A percentile compares a stretch with the other conserved stretches of the same genome.
Conservation (phyloP, 108 stramenopile genomes). For the Stephanodiscus triporus region DNA sequence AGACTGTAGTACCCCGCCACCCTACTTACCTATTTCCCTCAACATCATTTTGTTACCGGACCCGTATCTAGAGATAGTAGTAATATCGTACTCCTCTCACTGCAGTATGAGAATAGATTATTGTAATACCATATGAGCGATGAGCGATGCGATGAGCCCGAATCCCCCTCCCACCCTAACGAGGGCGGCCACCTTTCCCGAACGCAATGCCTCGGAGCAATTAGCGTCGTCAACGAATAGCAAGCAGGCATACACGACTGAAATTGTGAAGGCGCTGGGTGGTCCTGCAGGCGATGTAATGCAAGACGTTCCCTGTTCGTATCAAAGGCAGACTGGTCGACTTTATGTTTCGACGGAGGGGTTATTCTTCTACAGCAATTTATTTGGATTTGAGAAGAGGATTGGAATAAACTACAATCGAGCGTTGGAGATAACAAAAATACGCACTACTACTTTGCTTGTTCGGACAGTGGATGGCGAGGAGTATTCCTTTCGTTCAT, state of each 20-base stretch:
- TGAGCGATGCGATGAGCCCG: too few relatives aligned
- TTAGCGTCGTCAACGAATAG: conserved; percentile 10
- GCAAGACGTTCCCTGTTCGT: conserved; percentile 62
- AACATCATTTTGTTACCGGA: too few relatives aligned
- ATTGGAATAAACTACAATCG: conserved; percentile 52
- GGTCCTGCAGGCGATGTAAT: conserved; percentile 50
- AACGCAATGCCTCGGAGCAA: not conserved
- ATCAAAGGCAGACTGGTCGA: conserved; percentile 62
- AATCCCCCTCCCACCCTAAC: not conserved
- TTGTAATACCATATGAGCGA: too few relatives aligned
- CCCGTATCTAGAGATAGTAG: too few relatives aligned
- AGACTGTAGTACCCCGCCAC: too few relatives aligned
- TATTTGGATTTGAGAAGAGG: conserved; percentile 77
- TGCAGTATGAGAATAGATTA: too few relatives aligned
- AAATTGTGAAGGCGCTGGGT: conserved; percentile 55
- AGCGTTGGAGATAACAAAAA: conserved; percentile 36
- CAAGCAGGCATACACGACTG: conserved; percentile 40
- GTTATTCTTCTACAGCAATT: conserved; percentile 68
- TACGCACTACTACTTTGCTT: conserved; percentile 60
- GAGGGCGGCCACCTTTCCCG: not conserved
- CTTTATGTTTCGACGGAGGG: conserved; percentile 63
- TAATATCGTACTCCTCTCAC: too few relatives aligned
- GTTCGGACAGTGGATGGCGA: conserved; percentile 49
- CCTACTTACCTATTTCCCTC: too few relatives aligned
- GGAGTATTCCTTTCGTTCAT: conserved; percentile 60